Evolutionary conservation across 306 rosid species (phyloP).

Genomic region (Lathyrus sativus): DNA sequence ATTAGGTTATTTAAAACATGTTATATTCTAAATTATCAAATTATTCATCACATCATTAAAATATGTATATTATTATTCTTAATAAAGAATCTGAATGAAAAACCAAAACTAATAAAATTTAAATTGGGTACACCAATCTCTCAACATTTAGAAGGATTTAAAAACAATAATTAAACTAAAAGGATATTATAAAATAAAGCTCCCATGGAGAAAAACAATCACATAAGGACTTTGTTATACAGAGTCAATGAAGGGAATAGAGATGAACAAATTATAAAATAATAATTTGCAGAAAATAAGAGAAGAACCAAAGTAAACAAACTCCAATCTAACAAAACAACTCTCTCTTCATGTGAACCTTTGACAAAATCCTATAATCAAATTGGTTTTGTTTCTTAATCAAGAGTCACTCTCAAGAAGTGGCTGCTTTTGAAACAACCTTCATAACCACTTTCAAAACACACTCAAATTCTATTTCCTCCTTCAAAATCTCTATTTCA

Average conservation of each 20-base stretch:
- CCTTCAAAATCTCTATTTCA: constrained; percentile 24
- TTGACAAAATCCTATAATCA: constrained; percentile 36
- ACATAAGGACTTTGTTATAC: constrained; percentile 21
- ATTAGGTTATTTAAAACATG: no score
- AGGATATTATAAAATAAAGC: background rate
- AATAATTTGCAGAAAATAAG: background rate
- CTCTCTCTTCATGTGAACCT: constrained; percentile 23
- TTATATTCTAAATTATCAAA: no score
- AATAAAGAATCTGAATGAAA: no score
- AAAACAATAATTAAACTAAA: no score
- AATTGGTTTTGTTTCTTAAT: constrained; percentile 26
- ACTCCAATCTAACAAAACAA: constrained; percentile 33
- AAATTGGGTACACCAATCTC: no score
- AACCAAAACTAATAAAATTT: no score
- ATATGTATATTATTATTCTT: no score
- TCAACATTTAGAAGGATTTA: no score
- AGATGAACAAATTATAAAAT: background rate
- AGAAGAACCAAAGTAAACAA: constrained; percentile 20
- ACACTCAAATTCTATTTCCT: background rate
- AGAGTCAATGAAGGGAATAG: constrained; percentile 35
- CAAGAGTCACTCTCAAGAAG: constrained; percentile 25
- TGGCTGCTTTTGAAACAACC: constrained; percentile 32
- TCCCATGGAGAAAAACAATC: constrained; percentile 8
- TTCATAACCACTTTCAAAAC: background rate
- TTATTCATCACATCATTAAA: no score